Conservation (phyloP, 2,329 filamentous ascomycete species). For the Colletotrichum orbiculare region DNA sequence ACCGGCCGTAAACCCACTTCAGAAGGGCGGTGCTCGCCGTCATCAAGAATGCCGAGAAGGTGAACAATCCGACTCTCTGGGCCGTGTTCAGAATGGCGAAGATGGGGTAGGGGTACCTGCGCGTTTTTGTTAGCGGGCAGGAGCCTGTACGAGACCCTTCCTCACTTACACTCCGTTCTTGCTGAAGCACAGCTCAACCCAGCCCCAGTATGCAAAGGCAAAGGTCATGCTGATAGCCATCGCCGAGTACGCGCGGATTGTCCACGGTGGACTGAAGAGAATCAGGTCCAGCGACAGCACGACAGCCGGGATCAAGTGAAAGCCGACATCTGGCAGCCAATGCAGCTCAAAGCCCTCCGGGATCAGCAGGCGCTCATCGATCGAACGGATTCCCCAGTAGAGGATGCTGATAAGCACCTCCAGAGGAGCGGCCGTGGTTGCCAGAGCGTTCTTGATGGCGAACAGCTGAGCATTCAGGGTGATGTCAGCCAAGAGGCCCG, state of each 20-base stretch:
- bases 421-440: conserved; percentile 74
- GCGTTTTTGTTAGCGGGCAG: conserved; percentile 40
- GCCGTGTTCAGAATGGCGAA: conserved; percentile 75
- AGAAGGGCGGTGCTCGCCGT: conserved; percentile 74
- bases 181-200: conserved; percentile 78
- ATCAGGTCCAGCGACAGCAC: conserved; percentile 73
- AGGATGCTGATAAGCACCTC: conserved; percentile 77
- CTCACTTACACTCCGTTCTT: conserved; percentile 71
- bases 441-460: conserved; percentile 73
- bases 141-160: background rate
- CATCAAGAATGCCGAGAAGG: conserved; percentile 76
- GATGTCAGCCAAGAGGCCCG: conserved; percentile 73
- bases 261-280: conserved; percentile 79
- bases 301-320: conserved; percentile 74
- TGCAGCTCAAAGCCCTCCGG: conserved; percentile 67
- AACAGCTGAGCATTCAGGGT: conserved; percentile 70
- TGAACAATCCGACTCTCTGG: conserved; percentile 77
- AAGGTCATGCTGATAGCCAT: conserved; percentile 67
- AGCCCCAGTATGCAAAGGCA: conserved; percentile 78
- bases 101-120: conserved; percentile 87
- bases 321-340: conserved; percentile 69
- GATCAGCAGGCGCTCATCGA: conserved; percentile 64
- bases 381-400: conserved; percentile 76
- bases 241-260: conserved; percentile 68
- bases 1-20: conserved; percentile 74